Base-by-base conservation (phyloP, 139 green algal genomes). In the Yamagishiella unicocca region DNA sequence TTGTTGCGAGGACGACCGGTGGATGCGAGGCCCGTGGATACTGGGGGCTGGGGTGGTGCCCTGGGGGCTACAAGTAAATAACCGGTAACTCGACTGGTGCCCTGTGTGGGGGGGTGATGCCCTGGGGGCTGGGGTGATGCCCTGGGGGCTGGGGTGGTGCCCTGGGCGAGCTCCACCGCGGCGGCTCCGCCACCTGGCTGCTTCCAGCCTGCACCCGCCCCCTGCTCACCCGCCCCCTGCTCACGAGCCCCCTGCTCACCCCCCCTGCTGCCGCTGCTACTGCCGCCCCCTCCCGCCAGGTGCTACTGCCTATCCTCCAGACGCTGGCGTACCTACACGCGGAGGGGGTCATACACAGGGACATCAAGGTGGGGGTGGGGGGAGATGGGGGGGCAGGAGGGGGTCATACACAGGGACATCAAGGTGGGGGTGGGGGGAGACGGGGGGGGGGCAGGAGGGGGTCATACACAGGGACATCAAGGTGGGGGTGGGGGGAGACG, bases 381-480 rank as follows among this genome's bases (percentile, higher is more conserved):
- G n/a, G n/a, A n/a, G n/a, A n/a, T n/a, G n/a, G 17, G 62, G 35
- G 35, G 67, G 0, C 35, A 50, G 43, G 86, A 92, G 79, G 82
- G 83, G 68, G 87, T 93, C 80, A 88, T 93, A 22, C 90, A 93
- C 74, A 45, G 90, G 12, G 90, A 92, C 88, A 66, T 93, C 71
- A 93, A 93, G 50, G 76, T 83, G 54, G 50, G 76, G 35, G 24
- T 38, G 62, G 22, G n/a, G n/a, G n/a, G n/a, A n/a, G n/a, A n/a
- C n/a, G n/a, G 17, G 62, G 67, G 35, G 67, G 35, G 35, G 67
- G 0, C 35, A 50, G 43, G 86, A 92, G 79, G 82, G 83, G 68
- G 87, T 93, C 80, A 88, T 93, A 22, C 90, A 93, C 74, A 45
- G 90, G 12, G 90, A 92, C 88, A 66, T 93, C 71, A 93, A 93